A percentile compares a stretch with the other conserved stretches of the same genome.
These are phyloP conservation scores for Coniosporium uncinatum DNA, from an alignment of 2,329 filamentous ascomycete genomes.

Conservation along the genomic window DNA sequence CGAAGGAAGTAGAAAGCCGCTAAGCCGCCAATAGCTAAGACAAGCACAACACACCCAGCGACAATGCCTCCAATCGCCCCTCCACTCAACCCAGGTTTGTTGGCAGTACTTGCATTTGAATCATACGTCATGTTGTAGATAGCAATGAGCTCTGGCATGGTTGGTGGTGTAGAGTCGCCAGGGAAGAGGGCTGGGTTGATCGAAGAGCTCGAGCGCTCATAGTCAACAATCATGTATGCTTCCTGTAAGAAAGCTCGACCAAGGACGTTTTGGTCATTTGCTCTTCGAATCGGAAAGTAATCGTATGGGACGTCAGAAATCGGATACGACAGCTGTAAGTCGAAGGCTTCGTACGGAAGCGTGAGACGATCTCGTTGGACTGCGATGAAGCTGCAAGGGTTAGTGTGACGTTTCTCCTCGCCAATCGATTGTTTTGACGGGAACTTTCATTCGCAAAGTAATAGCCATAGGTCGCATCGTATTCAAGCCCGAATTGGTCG, in stretches of 20 bases:
- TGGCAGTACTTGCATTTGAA: not conserved
- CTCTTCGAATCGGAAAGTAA: constrained; percentile 31
- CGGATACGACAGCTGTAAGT: constrained; percentile 16
- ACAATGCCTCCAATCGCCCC: constrained; percentile 2
- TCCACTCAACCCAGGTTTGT: not conserved
- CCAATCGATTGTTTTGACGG: too few species aligned
- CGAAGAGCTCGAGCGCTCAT: constrained; percentile 14
- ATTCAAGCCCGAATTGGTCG: constrained; percentile 26
- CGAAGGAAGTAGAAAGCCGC: not conserved
- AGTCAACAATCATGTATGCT: constrained; percentile 31
- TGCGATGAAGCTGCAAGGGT: not conserved
- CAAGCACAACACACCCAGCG: constrained; percentile 5
- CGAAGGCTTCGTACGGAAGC: constrained; percentile 31
- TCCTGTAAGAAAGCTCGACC: constrained; percentile 33
- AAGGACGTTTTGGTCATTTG: constrained; percentile 25
- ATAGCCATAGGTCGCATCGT: constrained; percentile 22
- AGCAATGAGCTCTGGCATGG: constrained; percentile 3
- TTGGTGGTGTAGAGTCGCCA: constrained; percentile 1
- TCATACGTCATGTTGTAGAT: not conserved
- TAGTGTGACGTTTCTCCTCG: not conserved
- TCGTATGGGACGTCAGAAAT: constrained; percentile 13
- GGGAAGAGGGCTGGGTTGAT: constrained; percentile 5
- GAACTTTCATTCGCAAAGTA: constrained; percentile 31
- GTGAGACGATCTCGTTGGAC: constrained; percentile 17
- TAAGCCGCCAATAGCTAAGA: constrained; percentile 1